Base-by-base conservation (phyloP, 192 early-diverging fungal genomes). In the Geranomyces variabilis region DNA sequence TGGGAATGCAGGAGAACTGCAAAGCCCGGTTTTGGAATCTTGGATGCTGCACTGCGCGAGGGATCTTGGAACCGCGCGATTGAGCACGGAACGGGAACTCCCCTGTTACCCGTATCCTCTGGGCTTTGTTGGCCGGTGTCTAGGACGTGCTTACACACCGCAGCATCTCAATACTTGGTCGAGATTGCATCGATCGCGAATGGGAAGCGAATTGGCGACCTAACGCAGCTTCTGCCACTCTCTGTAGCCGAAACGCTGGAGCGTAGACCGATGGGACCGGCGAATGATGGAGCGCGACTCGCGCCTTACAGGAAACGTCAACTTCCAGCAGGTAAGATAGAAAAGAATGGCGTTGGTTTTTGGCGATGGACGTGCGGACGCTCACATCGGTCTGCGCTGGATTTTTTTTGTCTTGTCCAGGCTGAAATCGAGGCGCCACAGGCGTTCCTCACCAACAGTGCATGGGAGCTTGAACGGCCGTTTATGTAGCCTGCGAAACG, bases 231-330 rank as follows among this genome's bases (percentile, higher is more conserved):
- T 41, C 3, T 41, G 5, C 36, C 21, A 61, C 4, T 29, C 26
- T 61, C 14, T 47, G 28, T 67, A 86, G 85, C 76, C 82, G 17
- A 82, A 81, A 61, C 73, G 85, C 31, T 87, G 65, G 66, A 84
- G 70, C 70, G 81, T 84, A 0, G 85, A 87, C 57, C 68, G 70
- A 28, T 87, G 85, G 85, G 85, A 87, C 75, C 61, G 85, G 22
- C 57, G 77, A 28, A 87, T 87, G 85, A 87, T 87, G 85, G 85
- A 87, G 63, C 69, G 85, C n/a, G 85, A 87, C 70, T 60, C 63
- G 14, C 62, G 85, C 48, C 64, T 87, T 26, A 83, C 85, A 1
- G 85, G 85, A 57, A 87, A 87, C 63, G 85, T 87, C 22, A 87
- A 87, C 80, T 55, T 71, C 44, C 85, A 87, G 66, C 31, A 22